A percentile compares a stretch with the other conserved stretches of the same genome.
These are phyloP conservation scores for Suillus subaureus DNA, from an alignment of 768 basidiomycete genomes.

Conservation along the genomic window DNA sequence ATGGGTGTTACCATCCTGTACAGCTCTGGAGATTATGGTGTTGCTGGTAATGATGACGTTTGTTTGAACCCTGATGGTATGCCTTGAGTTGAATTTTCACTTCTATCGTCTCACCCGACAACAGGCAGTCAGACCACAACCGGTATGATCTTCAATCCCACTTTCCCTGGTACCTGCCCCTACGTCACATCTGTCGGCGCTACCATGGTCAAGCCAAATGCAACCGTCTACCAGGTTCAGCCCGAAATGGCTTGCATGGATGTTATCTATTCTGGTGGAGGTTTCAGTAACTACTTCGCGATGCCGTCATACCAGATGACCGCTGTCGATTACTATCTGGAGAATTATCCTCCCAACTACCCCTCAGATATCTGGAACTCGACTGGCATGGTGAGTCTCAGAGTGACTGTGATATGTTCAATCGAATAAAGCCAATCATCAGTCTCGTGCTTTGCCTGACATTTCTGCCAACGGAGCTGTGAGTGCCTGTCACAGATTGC, in stretches of 20 bases:
- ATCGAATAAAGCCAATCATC: not conserved
- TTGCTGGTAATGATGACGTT: conserved; percentile 26
- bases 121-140: conserved; percentile 40
- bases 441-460: conserved; percentile 21
- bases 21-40: conserved; percentile 35
- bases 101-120: not conserved
- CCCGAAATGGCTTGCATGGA: conserved; percentile 35
- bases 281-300: conserved; percentile 45
- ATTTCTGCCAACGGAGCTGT: conserved; percentile 32
- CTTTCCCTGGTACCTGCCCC: conserved; percentile 47
- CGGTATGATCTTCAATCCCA: conserved; percentile 57
- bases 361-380: conserved; percentile 30
- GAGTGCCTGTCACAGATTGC: conserved; percentile 51
- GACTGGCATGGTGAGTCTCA: conserved; percentile 22
- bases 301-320: conserved; percentile 43
- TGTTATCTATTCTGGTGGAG: conserved; percentile 35
- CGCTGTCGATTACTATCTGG: conserved; percentile 34
- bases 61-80: conserved; percentile 37
- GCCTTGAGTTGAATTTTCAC: not conserved
- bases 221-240: conserved; percentile 25
- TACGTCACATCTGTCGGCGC: conserved; percentile 50
- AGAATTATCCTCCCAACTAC: conserved; percentile 32
- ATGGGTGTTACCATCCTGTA: conserved; percentile 40
- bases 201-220: conserved; percentile 43
- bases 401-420: not conserved